A percentile compares a stretch with the other conserved stretches of the same genome.
phyloP scores from a whole-genome alignment of 345 rosid species.

The Gossypium longicalyx region DNA sequence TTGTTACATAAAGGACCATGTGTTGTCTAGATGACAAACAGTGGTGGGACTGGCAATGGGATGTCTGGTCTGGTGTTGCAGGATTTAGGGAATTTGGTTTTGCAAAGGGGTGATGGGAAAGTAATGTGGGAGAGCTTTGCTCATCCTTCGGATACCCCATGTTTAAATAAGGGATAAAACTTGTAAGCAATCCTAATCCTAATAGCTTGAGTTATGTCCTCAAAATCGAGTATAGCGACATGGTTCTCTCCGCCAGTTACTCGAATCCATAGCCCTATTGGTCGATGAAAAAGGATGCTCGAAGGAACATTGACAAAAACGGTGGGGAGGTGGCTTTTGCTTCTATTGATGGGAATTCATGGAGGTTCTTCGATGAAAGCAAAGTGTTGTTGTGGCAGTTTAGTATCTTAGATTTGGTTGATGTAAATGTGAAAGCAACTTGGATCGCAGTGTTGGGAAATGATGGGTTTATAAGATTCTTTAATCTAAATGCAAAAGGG shows the following conservation, averaged over 20 bases:
- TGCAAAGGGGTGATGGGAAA: conserved; percentile 35
- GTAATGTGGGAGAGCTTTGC: conserved; percentile 78
- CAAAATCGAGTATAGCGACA: conserved; percentile 67
- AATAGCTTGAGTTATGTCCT: conserved; percentile 59
- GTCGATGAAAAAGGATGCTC: conserved; percentile 52
- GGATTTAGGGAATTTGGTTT: conserved; percentile 75
- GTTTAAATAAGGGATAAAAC: conserved; percentile 64
- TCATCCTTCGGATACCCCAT: conserved; percentile 65
- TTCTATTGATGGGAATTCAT: conserved; percentile 54
- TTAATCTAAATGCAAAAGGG: conserved; percentile 30
- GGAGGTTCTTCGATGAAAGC: conserved; percentile 62
- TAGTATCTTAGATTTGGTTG: conserved; percentile 24
- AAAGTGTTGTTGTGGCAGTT: conserved; percentile 53
- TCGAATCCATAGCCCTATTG: conserved; percentile 69
- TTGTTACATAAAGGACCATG: conserved; percentile 37
- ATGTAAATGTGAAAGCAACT: conserved; percentile 40
- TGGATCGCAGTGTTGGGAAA: conserved; percentile 71
- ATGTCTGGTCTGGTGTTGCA: conserved; percentile 51
- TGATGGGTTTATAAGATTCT: conserved; percentile 59
- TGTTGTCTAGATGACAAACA: conserved; percentile 54
- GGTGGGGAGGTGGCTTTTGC: conserved; percentile 45
- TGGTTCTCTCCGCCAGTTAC: conserved; percentile 59
- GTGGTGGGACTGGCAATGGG: conserved; percentile 27
- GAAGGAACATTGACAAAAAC: conserved; percentile 33
- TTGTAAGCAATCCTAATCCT: conserved; percentile 41